These are phyloP conservation scores for Aspergillus ostianus DNA, from an alignment of 495 filamentous ascomycete genomes.

Conservation along the genomic window DNA sequence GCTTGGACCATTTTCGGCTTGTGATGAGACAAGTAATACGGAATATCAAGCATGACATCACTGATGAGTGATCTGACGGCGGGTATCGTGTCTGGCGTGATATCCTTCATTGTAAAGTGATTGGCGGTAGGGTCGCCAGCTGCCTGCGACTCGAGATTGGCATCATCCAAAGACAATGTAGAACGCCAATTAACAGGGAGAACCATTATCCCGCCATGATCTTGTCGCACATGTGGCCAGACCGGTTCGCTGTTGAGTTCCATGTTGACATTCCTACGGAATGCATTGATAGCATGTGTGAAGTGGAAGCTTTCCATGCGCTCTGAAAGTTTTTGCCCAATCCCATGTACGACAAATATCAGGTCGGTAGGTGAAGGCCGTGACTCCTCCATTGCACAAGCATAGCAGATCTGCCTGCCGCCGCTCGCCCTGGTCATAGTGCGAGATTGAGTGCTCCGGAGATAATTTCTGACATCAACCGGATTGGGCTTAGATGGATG, in stretches of 20 bases:
- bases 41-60: conserved; percentile 97
- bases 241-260: conserved; percentile 74
- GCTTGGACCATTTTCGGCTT: conserved; percentile 92
- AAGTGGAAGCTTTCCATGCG: conserved; percentile 95
- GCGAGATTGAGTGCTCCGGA: conserved; percentile 38
- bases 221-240: conserved; percentile 68
- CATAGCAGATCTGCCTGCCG: conserved; percentile 43
- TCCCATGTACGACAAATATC: conserved; percentile 88
- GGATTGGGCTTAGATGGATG: conserved; percentile 59
- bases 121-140: conserved; percentile 53
- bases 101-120: conserved; percentile 78
- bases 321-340: conserved; percentile 95
- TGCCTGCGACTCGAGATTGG: conserved; percentile 48
- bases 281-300: conserved; percentile 88
- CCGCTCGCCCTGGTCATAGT: conserved; percentile 24
- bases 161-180: conserved; percentile 79
- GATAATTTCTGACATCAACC: conserved; percentile 48
- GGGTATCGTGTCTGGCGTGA: conserved; percentile 87
- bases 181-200: conserved; percentile 86
- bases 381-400: conserved; percentile 57
- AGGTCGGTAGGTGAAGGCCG: conserved; percentile 79
- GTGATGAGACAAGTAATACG: conserved; percentile 94
- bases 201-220: conserved; percentile 72
- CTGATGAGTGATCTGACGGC: conserved; percentile 86
- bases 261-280: conserved; percentile 82